Conservation (phyloP, 1,284 basidiomycete species). For the Schizophyllum amplum region DNA sequence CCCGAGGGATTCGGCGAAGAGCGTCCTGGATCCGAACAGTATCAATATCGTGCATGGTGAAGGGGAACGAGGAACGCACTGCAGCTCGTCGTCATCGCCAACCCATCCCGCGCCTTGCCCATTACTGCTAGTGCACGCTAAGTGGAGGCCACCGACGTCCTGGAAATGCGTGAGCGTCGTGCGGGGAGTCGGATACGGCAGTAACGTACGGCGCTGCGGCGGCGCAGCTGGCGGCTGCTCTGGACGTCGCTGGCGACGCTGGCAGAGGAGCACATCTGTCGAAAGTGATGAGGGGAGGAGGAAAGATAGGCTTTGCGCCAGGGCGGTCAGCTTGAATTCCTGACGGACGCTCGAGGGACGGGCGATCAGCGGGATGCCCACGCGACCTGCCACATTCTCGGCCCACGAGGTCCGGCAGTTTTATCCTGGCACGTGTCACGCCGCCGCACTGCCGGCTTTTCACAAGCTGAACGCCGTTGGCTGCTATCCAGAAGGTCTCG, state of each 20-base stretch:
- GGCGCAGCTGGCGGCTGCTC: neutral
- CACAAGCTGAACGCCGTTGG: neutral
- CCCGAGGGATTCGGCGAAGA: conserved; percentile 67
- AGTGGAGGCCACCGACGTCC: conserved; percentile 76
- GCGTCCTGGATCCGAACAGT: conserved; percentile 15
- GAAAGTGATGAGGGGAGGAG: neutral
- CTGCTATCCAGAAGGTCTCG: too few relatives aligned
- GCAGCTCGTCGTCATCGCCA: conserved; percentile 47
- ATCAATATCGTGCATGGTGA: conserved; percentile 8
- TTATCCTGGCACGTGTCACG: neutral
- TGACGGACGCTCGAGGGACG: neutral
- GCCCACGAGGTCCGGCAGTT: neutral
- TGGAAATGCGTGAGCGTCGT: neutral
- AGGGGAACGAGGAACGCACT: conserved; percentile 31
- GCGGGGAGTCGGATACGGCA: neutral
- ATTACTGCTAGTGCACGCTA: conserved; percentile 56
- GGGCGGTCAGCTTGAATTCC: neutral
- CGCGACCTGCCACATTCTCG: neutral
- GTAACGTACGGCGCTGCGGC: neutral
- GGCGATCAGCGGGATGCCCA: neutral
- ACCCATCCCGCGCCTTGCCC: conserved; percentile 68
- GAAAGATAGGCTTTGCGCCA: neutral
- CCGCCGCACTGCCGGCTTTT: neutral
- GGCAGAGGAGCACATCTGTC: neutral
- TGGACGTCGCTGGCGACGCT: neutral